phyloP scores from a whole-genome alignment of 2,329 filamentous ascomycete species.

The Venturiaceae sp. region DNA sequence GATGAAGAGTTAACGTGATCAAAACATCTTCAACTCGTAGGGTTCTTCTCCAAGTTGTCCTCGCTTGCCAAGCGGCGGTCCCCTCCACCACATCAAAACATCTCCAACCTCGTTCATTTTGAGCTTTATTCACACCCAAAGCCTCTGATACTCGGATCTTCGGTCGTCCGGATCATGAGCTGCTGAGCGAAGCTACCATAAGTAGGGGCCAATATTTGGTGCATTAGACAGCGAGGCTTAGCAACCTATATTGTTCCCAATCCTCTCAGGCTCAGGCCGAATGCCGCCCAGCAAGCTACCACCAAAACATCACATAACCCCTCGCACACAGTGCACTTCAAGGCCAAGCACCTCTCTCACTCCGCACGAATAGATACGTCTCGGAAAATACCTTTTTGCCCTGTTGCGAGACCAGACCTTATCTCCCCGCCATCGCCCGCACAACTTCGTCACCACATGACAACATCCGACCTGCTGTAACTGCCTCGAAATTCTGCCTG shows the following conservation, averaged over 20 bases:
- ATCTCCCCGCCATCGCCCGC: background rate
- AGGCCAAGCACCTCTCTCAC: background rate
- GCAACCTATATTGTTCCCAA: background rate
- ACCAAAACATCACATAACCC: background rate
- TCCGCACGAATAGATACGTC: background rate
- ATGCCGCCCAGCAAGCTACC: background rate
- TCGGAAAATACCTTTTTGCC: background rate
- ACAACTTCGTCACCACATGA: constrained; percentile 1
- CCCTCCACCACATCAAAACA: background rate
- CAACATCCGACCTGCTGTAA: background rate
- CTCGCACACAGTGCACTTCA: background rate
- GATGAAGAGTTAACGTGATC: background rate
- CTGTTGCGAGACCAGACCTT: background rate
- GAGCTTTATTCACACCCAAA: background rate
- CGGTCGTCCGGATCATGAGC: background rate
- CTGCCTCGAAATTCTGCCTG: background rate
- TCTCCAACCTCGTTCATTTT: background rate
- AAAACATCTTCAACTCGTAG: background rate
- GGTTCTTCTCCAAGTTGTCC: too few relatives aligned
- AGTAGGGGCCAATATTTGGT: background rate
- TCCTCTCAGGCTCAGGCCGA: background rate
- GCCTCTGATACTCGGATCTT: background rate
- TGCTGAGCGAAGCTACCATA: background rate
- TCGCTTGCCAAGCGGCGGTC: too few relatives aligned
- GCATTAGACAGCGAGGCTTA: background rate